phyloP scores from a whole-genome alignment of 192 early-diverging fungal species.

The Thamnidium elegans region DNA sequence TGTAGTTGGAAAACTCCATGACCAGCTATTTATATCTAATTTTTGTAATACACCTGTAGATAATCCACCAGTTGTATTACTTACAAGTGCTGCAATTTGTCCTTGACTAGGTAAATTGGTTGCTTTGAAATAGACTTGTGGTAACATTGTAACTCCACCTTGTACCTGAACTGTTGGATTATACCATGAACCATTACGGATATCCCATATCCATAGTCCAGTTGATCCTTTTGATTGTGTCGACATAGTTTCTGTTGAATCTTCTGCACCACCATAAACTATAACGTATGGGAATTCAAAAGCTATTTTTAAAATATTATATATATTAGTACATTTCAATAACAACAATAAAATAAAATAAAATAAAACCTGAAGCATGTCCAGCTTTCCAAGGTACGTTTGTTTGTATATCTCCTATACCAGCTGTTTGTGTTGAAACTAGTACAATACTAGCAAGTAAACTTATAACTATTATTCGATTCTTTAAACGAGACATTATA shows the following conservation, averaged over 20 bases:
- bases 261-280: constrained; percentile 45
- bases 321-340: not conserved
- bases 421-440: not conserved
- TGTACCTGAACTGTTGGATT: constrained; percentile 33
- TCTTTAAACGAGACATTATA: not conserved
- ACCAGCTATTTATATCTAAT: constrained; percentile 44
- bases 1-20: constrained; percentile 44
- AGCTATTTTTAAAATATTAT: constrained; percentile 8
- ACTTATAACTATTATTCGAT: not conserved
- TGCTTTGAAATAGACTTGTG: constrained; percentile 40
- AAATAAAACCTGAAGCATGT: constrained; percentile 31
- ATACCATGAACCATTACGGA: constrained; percentile 44
- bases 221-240: constrained; percentile 34
- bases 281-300: constrained; percentile 41
- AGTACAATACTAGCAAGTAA: not conserved
- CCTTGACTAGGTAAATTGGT: constrained; percentile 40
- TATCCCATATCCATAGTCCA: constrained; percentile 47
- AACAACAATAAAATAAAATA: not conserved
- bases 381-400: constrained; percentile 34
- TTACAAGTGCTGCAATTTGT: constrained; percentile 40
- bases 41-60: constrained; percentile 32
- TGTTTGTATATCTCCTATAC: constrained; percentile 22
- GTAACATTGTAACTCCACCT: constrained; percentile 19
- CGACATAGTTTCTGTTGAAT: constrained; percentile 26
- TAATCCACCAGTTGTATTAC: constrained; percentile 39